Conservation (phyloP, 2,329 filamentous ascomycete species). For the Arthrobotrys pseudoclavata region DNA sequence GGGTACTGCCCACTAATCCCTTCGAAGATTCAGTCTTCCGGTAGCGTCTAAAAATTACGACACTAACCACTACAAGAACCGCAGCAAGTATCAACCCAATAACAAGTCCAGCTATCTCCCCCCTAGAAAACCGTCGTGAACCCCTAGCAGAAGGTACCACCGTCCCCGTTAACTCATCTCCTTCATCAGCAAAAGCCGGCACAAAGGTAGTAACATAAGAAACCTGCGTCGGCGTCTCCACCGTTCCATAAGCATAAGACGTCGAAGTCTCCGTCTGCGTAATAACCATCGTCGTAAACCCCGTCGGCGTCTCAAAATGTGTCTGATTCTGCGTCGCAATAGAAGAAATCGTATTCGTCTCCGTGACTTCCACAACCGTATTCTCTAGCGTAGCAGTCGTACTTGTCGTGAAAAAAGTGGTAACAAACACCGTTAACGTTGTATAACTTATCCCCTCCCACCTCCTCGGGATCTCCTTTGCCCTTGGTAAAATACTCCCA, state of each 20-base stretch:
- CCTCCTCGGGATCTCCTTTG: constrained; percentile 22
- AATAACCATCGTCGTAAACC: constrained; percentile 37
- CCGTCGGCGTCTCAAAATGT: constrained; percentile 53
- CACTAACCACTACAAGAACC: neutral
- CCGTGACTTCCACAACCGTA: constrained; percentile 26
- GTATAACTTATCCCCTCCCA: constrained; percentile 49
- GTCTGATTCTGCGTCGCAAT: constrained; percentile 50
- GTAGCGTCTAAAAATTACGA: constrained; percentile 10
- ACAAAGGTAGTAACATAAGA: constrained; percentile 37
- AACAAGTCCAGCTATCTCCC: constrained; percentile 38
- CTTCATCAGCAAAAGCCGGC: neutral
- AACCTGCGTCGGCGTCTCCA: constrained; percentile 26
- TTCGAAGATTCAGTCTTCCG: neutral
- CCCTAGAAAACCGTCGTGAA: constrained; percentile 3
- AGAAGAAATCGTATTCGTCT: constrained; percentile 40
- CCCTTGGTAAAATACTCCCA: constrained; percentile 16
- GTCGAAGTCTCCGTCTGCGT: constrained; percentile 29
- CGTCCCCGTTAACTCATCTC: neutral
- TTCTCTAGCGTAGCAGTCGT: constrained; percentile 37
- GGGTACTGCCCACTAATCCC: neutral
- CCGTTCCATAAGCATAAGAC: constrained; percentile 54
- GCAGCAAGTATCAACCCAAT: constrained; percentile 27
- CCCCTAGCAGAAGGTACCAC: neutral
- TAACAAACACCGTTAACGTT: constrained; percentile 46
- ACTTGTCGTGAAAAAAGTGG: constrained; percentile 47